Evolutionary conservation across 768 basidiomycete genomes (phyloP).

Genomic region (Sporobolomyces pararoseus): DNA sequence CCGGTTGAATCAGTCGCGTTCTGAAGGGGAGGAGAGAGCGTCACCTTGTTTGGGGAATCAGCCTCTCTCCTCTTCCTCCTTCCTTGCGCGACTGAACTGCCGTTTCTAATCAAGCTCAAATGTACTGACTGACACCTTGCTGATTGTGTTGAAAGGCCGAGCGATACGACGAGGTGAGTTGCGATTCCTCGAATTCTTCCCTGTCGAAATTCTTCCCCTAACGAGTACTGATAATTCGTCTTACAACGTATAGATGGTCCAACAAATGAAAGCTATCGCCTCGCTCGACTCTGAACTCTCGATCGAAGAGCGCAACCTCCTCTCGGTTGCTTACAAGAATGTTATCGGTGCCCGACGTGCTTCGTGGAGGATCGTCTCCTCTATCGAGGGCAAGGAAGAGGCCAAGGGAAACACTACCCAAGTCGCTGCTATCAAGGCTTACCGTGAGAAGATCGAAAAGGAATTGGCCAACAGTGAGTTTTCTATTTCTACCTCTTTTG

Average conservation of each 20-base stretch:
- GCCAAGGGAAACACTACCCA: slow-evolving; percentile 95
- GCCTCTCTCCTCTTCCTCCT: background rate
- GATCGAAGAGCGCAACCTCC: slow-evolving; percentile 95
- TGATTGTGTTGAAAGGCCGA: slow-evolving; percentile 65
- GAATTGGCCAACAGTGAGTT: slow-evolving; percentile 75
- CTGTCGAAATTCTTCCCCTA: background rate
- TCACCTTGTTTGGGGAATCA: background rate
- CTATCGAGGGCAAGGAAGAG: slow-evolving; percentile 98
- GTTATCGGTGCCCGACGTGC: slow-evolving; percentile 95
- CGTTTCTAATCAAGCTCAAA: background rate
- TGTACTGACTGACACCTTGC: background rate
- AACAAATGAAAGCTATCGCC: slow-evolving; percentile 98
- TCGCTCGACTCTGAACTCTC: slow-evolving; percentile 91
- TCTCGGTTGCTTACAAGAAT: slow-evolving; percentile 99
- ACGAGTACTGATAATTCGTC: background rate
- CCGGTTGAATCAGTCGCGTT: background rate
- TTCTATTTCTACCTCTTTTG: background rate
- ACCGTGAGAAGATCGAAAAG: slow-evolving; percentile 94
- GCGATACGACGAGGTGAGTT: slow-evolving; percentile 83
- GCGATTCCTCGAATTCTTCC: background rate
- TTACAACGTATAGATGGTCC: slow-evolving; percentile 73
- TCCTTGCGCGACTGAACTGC: too few species aligned
- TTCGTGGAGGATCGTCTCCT: slow-evolving; percentile 96
- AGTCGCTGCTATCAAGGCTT: slow-evolving; percentile 92
- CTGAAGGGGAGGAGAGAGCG: background rate